These are phyloP conservation scores for Aspergillus sp. DNA, from an alignment of 2,329 filamentous ascomycete genomes.

Conservation along the genomic window DNA sequence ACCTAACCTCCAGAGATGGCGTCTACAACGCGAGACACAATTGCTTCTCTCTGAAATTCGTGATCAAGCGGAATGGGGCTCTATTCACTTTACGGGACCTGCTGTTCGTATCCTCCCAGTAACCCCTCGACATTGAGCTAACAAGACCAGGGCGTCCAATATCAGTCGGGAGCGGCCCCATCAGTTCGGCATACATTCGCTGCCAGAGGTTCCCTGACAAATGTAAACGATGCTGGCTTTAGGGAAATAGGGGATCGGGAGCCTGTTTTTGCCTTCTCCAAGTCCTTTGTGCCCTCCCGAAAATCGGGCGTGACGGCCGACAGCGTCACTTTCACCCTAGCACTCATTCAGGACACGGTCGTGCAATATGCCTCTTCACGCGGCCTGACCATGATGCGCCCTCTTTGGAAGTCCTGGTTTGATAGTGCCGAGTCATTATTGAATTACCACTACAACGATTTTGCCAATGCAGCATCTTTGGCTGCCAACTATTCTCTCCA, in stretches of 20 bases:
- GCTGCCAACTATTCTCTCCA: slow-evolving; percentile 73
- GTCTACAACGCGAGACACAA: slow-evolving; percentile 49
- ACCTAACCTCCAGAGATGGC: slow-evolving; percentile 44
- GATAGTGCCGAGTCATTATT: slow-evolving; percentile 62
- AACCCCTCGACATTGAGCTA: slow-evolving; percentile 5
- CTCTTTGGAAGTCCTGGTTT: slow-evolving; percentile 78
- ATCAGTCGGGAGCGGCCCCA: slow-evolving; percentile 70
- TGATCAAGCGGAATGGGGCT: slow-evolving; percentile 83
- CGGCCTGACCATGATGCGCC: slow-evolving; percentile 74
- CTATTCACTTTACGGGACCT: slow-evolving; percentile 73
- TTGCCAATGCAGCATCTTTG: slow-evolving; percentile 60
- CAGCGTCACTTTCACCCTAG: slow-evolving; percentile 71
- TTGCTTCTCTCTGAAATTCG: slow-evolving; percentile 70
- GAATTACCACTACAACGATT: slow-evolving; percentile 75
- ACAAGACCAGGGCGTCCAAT: slow-evolving; percentile 53
- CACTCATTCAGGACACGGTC: slow-evolving; percentile 74
- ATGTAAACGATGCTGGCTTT: slow-evolving; percentile 66
- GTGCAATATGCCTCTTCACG: slow-evolving; percentile 76
- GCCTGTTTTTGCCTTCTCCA: slow-evolving; percentile 78
- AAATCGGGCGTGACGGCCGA: slow-evolving; percentile 40
- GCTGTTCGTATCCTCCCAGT: slow-evolving; percentile 35
- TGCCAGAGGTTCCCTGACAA: slow-evolving; percentile 63
- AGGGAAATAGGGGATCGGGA: slow-evolving; percentile 73
- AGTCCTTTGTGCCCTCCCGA: slow-evolving; percentile 57
- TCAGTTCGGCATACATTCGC: slow-evolving; percentile 69